Evolutionary conservation across 2,329 filamentous ascomycete species (phyloP).

Genomic region (Exophiala sp.): DNA sequence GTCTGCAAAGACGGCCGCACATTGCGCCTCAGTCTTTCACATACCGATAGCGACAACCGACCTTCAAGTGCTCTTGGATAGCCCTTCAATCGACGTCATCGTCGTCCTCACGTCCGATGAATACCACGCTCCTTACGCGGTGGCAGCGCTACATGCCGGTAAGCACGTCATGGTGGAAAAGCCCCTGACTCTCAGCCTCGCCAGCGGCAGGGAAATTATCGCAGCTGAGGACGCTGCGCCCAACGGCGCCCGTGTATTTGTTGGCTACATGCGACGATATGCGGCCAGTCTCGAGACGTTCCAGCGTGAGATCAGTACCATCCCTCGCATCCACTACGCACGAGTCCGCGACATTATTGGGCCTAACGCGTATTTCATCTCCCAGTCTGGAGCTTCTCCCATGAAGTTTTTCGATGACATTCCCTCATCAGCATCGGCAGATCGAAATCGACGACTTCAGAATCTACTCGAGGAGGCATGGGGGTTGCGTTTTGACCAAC

Average conservation of each 20-base stretch:
- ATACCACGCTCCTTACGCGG: conserved; percentile 64
- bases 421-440: too few species aligned
- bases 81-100: conserved; percentile 65
- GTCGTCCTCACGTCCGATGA: conserved; percentile 68
- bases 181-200: conserved; percentile 61
- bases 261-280: conserved; percentile 60
- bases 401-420: not conserved
- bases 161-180: conserved; percentile 81
- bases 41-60: conserved; percentile 34
- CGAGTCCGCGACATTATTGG: conserved; percentile 55
- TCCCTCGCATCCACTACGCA: conserved; percentile 52
- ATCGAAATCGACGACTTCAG: too few species aligned
- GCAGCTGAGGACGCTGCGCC: conserved; percentile 50
- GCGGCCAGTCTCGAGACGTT: conserved; percentile 55
- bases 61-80: conserved; percentile 57
- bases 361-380: conserved; percentile 42
- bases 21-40: conserved; percentile 35
- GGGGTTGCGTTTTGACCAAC: too few species aligned
- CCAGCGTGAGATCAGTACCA: conserved; percentile 47
- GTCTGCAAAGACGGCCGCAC: conserved; percentile 39
- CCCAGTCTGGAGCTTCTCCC: conserved; percentile 33
- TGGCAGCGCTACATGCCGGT: conserved; percentile 61
- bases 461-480: too few species aligned
- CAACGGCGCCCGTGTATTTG: conserved; percentile 52
- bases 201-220: conserved; percentile 51